Conservation (phyloP, 495 filamentous ascomycete species). For the Penicillium goetzii region DNA sequence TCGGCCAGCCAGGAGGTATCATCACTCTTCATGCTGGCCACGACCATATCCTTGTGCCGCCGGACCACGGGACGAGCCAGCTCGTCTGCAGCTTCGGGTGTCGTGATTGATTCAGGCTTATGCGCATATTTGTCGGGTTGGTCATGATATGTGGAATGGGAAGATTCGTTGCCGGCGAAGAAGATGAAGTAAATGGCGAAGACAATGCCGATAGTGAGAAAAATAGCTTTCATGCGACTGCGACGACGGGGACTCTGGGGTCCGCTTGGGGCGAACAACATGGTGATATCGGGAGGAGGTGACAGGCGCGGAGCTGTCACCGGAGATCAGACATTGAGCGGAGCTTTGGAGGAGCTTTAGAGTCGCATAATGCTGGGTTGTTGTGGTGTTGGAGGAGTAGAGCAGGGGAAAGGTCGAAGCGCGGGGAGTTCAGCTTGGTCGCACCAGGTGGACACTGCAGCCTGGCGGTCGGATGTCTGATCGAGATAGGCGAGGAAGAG, state of each 20-base stretch:
- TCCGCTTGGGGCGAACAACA: slow-evolving; percentile 47
- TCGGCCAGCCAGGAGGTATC: slow-evolving; percentile 60
- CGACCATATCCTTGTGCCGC: slow-evolving; percentile 53
- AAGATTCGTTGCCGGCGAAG: slow-evolving; percentile 34
- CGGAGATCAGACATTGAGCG: slow-evolving; percentile 13
- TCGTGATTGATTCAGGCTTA: slow-evolving; percentile 19
- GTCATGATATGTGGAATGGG: slow-evolving; percentile 21
- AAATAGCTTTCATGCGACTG: slow-evolving; percentile 46
- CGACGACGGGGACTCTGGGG: slow-evolving; percentile 46
- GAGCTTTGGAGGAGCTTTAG: background rate
- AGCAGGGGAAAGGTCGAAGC: background rate
- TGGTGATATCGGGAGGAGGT: slow-evolving; percentile 22
- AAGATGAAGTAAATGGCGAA: slow-evolving; percentile 46
- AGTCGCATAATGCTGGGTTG: slow-evolving; percentile 10
- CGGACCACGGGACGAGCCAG: slow-evolving; percentile 33
- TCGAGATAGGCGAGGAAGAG: background rate
- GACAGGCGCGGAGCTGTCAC: slow-evolving; percentile 4
- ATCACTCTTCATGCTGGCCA: slow-evolving; percentile 56
- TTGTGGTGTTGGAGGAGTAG: background rate
- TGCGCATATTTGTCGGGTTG: slow-evolving; percentile 30
- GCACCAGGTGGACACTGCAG: slow-evolving; percentile 1
- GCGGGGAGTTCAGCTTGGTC: slow-evolving; percentile 1
- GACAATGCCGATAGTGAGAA: slow-evolving; percentile 47
- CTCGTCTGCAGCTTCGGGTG: slow-evolving; percentile 28
- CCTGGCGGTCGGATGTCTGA: background rate